Conservation (phyloP, 2,329 filamentous ascomycete genomes). For the Lecanoromycetidae sp. region DNA sequence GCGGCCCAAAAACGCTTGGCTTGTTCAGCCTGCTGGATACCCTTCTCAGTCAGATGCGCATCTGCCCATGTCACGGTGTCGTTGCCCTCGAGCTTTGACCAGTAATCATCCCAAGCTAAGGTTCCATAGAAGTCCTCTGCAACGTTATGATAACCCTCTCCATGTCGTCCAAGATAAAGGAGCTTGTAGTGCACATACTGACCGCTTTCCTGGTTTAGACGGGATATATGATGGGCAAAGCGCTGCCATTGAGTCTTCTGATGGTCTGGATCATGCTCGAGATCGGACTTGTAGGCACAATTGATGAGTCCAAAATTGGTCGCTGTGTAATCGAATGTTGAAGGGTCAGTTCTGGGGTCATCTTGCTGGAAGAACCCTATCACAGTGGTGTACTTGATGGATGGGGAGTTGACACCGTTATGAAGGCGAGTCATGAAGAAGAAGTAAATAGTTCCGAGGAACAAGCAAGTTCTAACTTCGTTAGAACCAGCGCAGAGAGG, state of each 20-base stretch:
- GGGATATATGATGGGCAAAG: conserved; percentile 36
- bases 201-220: conserved; percentile 32
- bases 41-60: conserved; percentile 43
- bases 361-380: conserved; percentile 40
- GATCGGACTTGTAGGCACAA: conserved; percentile 33
- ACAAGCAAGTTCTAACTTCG: background rate
- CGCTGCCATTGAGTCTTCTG: conserved; percentile 43
- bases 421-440: background rate
- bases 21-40: conserved; percentile 40
- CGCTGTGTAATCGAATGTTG: conserved; percentile 37
- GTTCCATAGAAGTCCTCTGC: conserved; percentile 48
- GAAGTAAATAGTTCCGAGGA: background rate
- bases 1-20: conserved; percentile 38
- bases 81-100: conserved; percentile 47
- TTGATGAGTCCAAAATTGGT: conserved; percentile 40
- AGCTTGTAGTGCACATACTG: conserved; percentile 39
- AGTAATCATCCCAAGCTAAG: conserved; percentile 49
- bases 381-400: conserved; percentile 24
- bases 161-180: conserved; percentile 47
- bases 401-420: background rate
- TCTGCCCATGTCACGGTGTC: conserved; percentile 44
- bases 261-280: conserved; percentile 21
- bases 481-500: no score
- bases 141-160: conserved; percentile 50
- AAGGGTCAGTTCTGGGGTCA: conserved; percentile 35